A percentile compares a stretch with the other conserved stretches of the same genome.
Conservation (phyloP, 2,329 filamentous ascomycete species). For the Cordyceps javanica region DNA sequence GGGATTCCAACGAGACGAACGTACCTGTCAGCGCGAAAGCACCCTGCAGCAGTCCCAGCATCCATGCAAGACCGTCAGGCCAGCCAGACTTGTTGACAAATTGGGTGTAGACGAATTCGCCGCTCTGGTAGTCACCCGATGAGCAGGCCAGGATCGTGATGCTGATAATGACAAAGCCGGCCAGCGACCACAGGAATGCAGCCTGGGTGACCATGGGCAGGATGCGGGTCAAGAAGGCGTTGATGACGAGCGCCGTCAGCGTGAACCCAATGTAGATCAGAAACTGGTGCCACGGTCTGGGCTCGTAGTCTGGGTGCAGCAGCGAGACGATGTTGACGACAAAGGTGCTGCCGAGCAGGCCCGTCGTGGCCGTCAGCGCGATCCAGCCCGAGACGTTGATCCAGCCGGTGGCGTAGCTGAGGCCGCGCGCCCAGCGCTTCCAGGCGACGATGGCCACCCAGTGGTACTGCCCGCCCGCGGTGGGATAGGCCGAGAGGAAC, state of each 20-base stretch:
- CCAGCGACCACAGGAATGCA: constrained; percentile 65
- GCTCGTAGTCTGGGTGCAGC: constrained; percentile 49
- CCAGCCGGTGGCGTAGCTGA: constrained; percentile 69
- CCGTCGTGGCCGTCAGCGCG: constrained; percentile 60
- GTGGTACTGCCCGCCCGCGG: constrained; percentile 60
- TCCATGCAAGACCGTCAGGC: constrained; percentile 60
- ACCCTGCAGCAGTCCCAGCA: constrained; percentile 48
- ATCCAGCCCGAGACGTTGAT: constrained; percentile 70
- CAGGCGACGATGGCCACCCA: constrained; percentile 64
- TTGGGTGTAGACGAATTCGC: constrained; percentile 57
- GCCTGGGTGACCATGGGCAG: constrained; percentile 61
- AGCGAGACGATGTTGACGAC: constrained; percentile 60
- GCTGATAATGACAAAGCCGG: constrained; percentile 62
- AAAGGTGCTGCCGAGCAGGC: constrained; percentile 60
- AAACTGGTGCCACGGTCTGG: constrained; percentile 65
- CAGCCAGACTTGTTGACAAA: constrained; percentile 66
- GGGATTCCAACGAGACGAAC: background rate
- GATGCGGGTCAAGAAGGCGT: constrained; percentile 51
- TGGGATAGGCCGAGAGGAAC: constrained; percentile 60
- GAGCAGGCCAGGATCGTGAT: constrained; percentile 63
- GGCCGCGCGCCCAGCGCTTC: constrained; percentile 51
- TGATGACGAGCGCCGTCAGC: constrained; percentile 54
- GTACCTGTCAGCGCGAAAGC: constrained; percentile 39
- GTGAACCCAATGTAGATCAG: constrained; percentile 64
- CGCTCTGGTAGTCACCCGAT: constrained; percentile 58